A percentile compares a stretch with the other conserved stretches of the same genome.
These are phyloP conservation scores for Mycena leptocephala DNA, from an alignment of 768 basidiomycete species.

Conservation along the genomic window DNA sequence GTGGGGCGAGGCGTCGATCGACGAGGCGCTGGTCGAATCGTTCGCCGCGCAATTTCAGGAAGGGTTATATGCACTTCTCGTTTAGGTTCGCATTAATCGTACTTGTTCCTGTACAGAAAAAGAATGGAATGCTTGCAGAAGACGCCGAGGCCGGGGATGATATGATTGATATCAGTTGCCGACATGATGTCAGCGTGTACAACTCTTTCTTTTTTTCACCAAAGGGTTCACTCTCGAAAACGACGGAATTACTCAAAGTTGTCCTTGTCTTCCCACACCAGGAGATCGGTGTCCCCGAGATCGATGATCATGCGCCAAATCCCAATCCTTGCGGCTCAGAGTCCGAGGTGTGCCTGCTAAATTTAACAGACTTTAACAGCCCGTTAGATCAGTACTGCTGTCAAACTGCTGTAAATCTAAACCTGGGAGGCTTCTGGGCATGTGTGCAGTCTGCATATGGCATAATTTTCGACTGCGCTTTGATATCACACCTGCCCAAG, in stretches of 20 bases:
- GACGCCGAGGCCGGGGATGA: too few species aligned
- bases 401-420: neutral
- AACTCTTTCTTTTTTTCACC: too few species aligned
- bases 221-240: too few species aligned
- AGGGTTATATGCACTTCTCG: slow-evolving; percentile 6
- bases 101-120: too few species aligned
- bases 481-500: neutral
- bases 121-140: neutral
- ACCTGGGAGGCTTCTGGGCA: neutral
- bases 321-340: neutral
- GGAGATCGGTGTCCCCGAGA: too few species aligned
- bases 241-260: too few species aligned
- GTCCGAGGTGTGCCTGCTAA: neutral
- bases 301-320: too few species aligned
- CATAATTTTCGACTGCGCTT: neutral
- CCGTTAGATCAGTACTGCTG: neutral
- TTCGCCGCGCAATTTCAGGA: slow-evolving; percentile 40
- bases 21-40: slow-evolving; percentile 37
- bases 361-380: slow-evolving; percentile 1
- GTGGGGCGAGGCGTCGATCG: slow-evolving; percentile 44
- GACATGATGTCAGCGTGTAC: too few species aligned
- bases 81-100: neutral
- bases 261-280: too few species aligned
- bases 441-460: too few species aligned
- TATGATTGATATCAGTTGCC: too few species aligned